A percentile compares a stretch with the other conserved stretches of the same genome.
Evolutionary conservation across 2,329 filamentous ascomycete species (phyloP).

Genomic region (Diplodia seriata): DNA sequence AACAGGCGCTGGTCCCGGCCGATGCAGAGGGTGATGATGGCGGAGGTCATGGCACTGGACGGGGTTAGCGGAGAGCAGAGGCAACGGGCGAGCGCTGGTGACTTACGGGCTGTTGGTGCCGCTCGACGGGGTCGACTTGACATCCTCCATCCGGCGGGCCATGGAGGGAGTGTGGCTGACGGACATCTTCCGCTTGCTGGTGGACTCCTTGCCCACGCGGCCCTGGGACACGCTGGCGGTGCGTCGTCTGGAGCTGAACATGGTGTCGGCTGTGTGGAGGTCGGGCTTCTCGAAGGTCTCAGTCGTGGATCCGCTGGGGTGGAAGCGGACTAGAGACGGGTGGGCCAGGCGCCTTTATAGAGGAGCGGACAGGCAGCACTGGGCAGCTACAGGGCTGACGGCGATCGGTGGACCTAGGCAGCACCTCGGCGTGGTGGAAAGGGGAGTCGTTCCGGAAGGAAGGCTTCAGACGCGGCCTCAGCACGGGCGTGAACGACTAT

Average conservation of each 20-base stretch:
- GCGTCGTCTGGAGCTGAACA: constrained; percentile 47
- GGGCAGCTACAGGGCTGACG: constrained; percentile 19
- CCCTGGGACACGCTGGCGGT: constrained; percentile 49
- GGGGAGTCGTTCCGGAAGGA: constrained; percentile 19
- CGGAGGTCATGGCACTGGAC: constrained; percentile 40
- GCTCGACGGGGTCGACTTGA: constrained; percentile 39
- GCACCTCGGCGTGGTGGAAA: constrained; percentile 29
- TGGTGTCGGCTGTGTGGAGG: constrained; percentile 36
- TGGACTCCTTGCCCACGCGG: constrained; percentile 48
- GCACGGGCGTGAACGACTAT: constrained; percentile 38
- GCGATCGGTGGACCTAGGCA: constrained; percentile 30
- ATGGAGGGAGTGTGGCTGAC: constrained; percentile 42
- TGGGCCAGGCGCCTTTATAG: constrained; percentile 29
- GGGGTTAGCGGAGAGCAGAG: constrained; percentile 25
- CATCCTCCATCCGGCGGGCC: constrained; percentile 38
- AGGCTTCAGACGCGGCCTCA: constrained; percentile 13
- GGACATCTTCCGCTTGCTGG: constrained; percentile 46
- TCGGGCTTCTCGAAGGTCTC: constrained; percentile 11
- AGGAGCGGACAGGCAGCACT: constrained; percentile 15
- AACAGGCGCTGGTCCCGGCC: constrained; percentile 86
- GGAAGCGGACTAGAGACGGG: constrained; percentile 12
- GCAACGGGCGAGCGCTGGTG: background rate
- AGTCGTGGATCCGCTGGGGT: constrained; percentile 16
- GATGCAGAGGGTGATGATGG: constrained; percentile 81
- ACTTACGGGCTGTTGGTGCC: constrained; percentile 39